Conservation (phyloP, 805 yeast genomes). For the Ogataea zsoltii region DNA sequence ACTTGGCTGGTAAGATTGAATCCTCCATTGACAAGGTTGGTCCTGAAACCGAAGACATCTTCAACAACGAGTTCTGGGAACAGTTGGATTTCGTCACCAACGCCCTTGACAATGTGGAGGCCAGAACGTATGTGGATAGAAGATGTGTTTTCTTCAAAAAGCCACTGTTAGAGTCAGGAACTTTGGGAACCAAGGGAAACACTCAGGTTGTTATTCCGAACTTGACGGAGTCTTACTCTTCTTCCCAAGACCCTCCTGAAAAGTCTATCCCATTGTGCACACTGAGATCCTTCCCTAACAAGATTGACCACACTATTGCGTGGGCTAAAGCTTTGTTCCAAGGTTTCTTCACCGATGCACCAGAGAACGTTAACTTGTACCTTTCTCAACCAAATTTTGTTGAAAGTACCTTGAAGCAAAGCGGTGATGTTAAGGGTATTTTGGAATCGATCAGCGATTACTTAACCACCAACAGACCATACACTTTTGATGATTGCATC, state of each 20-base stretch:
- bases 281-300: conserved; percentile 94
- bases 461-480: conserved; percentile 73
- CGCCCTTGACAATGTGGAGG: conserved; percentile 96
- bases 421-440: conserved; percentile 87
- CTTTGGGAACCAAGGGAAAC: conserved; percentile 97
- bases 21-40: conserved; percentile 87
- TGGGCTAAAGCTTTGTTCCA: conserved; percentile 97
- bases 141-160: conserved; percentile 92
- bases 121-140: conserved; percentile 96
- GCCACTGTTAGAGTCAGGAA: conserved; percentile 93
- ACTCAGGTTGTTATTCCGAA: conserved; percentile 95
- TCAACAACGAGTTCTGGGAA: conserved; percentile 84
- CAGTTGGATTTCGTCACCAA: conserved; percentile 86
- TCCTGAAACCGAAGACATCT: conserved; percentile 84
- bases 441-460: conserved; percentile 77
- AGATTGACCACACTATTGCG: conserved; percentile 98
- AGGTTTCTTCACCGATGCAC: conserved; percentile 87
- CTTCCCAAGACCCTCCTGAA: conserved; percentile 98
- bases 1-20: conserved; percentile 72
- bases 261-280: conserved; percentile 97
- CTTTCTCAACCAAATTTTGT: conserved; percentile 90
- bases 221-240: conserved; percentile 92
- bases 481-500: conserved; percentile 89
- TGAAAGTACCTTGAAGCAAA: conserved; percentile 86
- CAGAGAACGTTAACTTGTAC: conserved; percentile 90